Evolutionary conservation across 352 stramenopile genomes (phyloP).

Genomic region (Globisporangium cederbergense): DNA sequence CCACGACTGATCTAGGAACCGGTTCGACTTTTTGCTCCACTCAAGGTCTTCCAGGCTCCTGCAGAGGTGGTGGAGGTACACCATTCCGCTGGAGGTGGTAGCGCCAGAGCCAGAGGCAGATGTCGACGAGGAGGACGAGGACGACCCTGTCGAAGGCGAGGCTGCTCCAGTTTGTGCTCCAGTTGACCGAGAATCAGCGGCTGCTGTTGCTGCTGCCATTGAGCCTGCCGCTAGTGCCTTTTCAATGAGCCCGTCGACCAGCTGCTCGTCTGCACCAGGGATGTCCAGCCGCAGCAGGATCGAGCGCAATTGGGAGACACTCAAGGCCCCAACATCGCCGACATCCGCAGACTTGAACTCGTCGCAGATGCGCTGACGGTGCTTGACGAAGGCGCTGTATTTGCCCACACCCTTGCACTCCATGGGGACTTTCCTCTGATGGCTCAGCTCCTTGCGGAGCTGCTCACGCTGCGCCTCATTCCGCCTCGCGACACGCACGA

Average conservation of each 20-base stretch:
- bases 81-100: constrained; percentile 9
- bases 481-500: constrained; percentile 66
- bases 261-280: constrained; percentile 42
- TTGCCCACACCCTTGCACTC: constrained; percentile 38
- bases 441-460: constrained; percentile 58
- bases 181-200: neutral
- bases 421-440: constrained; percentile 22
- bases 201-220: neutral
- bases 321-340: constrained; percentile 36
- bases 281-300: constrained; percentile 43
- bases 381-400: constrained; percentile 41
- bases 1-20: constrained; percentile 78
- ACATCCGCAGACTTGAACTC: constrained; percentile 47
- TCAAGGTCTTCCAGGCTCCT: constrained; percentile 59
- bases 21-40: constrained; percentile 66
- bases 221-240: constrained; percentile 19
- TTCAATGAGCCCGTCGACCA: constrained; percentile 50
- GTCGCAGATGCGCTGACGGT: constrained; percentile 63
- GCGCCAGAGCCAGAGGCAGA: neutral
- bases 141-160: neutral
- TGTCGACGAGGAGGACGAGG: neutral
- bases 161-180: neutral
- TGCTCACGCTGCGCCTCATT: constrained; percentile 74
- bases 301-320: constrained; percentile 38
- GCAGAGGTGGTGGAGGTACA: constrained; percentile 50